These are phyloP conservation scores for Leishmania mexicana DNA, from an alignment of 208 protist species.

Conservation along the genomic window DNA sequence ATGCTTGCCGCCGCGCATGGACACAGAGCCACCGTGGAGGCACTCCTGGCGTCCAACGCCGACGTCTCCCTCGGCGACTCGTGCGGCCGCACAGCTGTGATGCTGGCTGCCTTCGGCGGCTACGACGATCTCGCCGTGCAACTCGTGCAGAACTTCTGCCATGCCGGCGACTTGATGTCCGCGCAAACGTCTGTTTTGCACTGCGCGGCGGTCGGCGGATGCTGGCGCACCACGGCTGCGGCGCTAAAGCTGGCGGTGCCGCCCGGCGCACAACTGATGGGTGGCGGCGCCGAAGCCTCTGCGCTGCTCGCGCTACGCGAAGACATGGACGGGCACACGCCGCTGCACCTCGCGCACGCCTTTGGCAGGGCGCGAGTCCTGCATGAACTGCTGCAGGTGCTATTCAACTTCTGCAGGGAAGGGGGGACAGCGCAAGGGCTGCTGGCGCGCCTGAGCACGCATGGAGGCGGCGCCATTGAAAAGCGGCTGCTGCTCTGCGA, in stretches of 20 bases:
- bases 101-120: constrained; percentile 60
- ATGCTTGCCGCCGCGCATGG: constrained; percentile 72
- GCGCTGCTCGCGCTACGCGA: constrained; percentile 36
- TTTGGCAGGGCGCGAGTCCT: constrained; percentile 66
- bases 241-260: constrained; percentile 38
- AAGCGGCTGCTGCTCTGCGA: constrained; percentile 49
- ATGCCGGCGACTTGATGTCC: constrained; percentile 38
- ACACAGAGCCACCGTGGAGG: constrained; percentile 55
- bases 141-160: constrained; percentile 64
- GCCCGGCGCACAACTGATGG: constrained; percentile 22
- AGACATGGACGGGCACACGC: constrained; percentile 65
- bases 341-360: constrained; percentile 66
- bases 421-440: constrained; percentile 10
- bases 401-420: constrained; percentile 26
- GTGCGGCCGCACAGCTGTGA: constrained; percentile 68
- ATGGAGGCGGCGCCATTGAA: constrained; percentile 18
- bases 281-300: constrained; percentile 14
- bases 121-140: constrained; percentile 70
- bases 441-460: constrained; percentile 15
- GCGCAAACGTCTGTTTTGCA: constrained; percentile 73
- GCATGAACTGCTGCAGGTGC: constrained; percentile 42
- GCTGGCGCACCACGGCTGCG: constrained; percentile 39
- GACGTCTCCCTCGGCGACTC: constrained; percentile 42
- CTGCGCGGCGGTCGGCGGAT: constrained; percentile 68
- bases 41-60: constrained; percentile 64